These are phyloP conservation scores for Castanea sativa DNA, from an alignment of 306 rosid genomes.

Conservation along the genomic window DNA sequence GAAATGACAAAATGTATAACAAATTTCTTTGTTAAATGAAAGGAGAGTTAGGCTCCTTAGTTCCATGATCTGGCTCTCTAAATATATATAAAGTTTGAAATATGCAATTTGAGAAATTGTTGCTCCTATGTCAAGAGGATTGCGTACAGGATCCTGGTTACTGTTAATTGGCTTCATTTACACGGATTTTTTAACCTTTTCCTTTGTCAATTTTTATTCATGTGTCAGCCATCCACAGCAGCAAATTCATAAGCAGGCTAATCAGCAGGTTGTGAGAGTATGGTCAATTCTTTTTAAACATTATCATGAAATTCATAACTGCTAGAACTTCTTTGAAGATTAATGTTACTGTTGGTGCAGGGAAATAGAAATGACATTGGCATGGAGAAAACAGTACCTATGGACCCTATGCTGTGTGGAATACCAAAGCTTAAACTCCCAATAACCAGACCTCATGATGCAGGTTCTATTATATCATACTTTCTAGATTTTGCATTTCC, in stretches of 20 bases:
- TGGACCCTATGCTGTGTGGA: conserved; percentile 16
- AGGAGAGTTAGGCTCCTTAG: conserved; percentile 6
- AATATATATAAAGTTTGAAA: neutral
- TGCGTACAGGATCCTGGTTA: conserved; percentile 1
- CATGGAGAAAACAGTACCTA: conserved; percentile 7
- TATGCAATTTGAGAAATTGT: neutral
- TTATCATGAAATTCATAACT: conserved; percentile 13
- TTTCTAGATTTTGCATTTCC: conserved; percentile 8
- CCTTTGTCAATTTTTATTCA: conserved; percentile 5
- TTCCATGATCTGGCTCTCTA: neutral
- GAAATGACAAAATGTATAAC: neutral
- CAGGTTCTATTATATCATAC: conserved; percentile 37
- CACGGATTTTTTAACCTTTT: neutral
- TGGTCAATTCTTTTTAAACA: neutral
- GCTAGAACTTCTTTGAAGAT: conserved; percentile 8
- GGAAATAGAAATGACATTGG: conserved; percentile 24
- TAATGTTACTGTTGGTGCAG: conserved; percentile 27
- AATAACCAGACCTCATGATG: conserved; percentile 17
- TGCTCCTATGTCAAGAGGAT: neutral
- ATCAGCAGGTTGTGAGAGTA: conserved; percentile 23
- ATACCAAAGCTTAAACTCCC: conserved; percentile 5
- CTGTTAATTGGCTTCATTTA: conserved; percentile 6
- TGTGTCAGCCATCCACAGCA: conserved; percentile 30
- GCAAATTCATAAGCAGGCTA: conserved; percentile 14
- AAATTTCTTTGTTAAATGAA: neutral